These are phyloP conservation scores for Pleodorina starrii DNA, from an alignment of 139 green algal species.

Conservation along the genomic window DNA sequence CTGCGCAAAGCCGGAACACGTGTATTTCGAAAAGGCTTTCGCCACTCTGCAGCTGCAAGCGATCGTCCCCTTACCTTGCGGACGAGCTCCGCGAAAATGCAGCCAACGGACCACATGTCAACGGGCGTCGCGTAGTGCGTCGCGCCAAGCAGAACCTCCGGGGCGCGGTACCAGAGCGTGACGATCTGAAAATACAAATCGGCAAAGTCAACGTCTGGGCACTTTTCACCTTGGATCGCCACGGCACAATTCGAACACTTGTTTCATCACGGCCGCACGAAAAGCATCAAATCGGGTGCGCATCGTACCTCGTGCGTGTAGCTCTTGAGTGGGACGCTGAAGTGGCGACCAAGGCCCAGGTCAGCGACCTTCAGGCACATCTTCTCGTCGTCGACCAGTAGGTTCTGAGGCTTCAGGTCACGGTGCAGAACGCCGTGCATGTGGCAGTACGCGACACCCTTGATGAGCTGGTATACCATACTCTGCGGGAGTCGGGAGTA, in stretches of 20 bases:
- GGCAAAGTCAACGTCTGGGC: no score
- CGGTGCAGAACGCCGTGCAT: conserved; percentile 97
- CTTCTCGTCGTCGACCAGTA: conserved; percentile 87
- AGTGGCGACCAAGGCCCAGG: conserved; percentile 95
- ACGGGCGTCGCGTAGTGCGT: conserved; percentile 97
- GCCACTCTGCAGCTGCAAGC: background rate
- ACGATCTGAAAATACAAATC: conserved; percentile 90
- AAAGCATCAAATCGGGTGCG: no score
- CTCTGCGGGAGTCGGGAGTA: conserved; percentile 72
- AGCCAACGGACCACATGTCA: conserved; percentile 98
- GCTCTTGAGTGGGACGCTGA: conserved; percentile 97
- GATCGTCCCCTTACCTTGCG: conserved; percentile 59
- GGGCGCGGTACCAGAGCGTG: conserved; percentile 98
- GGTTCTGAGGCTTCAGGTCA: conserved; percentile 99
- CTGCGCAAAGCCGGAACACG: conserved; percentile 72
- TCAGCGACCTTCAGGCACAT: conserved; percentile 96
- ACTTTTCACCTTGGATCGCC: no score
- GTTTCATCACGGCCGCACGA: no score
- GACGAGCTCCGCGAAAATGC: conserved; percentile 97
- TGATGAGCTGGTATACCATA: conserved; percentile 98
- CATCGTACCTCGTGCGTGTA: conserved; percentile 99
- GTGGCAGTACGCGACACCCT: conserved; percentile 96
- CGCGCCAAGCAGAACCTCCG: conserved; percentile 96
- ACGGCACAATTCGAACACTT: no score
- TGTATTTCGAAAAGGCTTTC: no score